Percentiles rank a stretch among this genome's conserved stretches.
phyloP scores from a whole-genome alignment of 306 rosid species.

The Hippophae gyantsensis region DNA sequence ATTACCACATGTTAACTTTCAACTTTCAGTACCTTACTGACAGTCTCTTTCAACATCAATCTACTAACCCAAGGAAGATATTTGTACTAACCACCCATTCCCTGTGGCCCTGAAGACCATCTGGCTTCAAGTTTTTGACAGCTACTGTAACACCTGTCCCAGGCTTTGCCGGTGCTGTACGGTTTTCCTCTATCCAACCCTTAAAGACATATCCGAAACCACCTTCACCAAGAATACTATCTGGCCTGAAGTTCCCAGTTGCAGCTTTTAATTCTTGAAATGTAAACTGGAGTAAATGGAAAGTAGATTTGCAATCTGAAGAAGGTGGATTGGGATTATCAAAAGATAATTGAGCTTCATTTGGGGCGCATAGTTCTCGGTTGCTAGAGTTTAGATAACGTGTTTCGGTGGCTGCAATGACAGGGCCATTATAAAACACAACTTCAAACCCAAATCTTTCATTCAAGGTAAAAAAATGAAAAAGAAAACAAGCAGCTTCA shows the following conservation, averaged over 20 bases:
- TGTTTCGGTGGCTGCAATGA: constrained; percentile 79
- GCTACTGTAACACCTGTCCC: constrained; percentile 93
- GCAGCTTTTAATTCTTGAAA: constrained; percentile 90
- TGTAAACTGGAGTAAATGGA: constrained; percentile 64
- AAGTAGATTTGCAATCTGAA: constrained; percentile 44
- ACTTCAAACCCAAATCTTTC: no score
- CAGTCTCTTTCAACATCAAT: constrained; percentile 31
- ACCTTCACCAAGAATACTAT: constrained; percentile 97
- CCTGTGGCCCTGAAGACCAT: constrained; percentile 98
- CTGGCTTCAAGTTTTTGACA: constrained; percentile 89
- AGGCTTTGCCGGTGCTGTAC: constrained; percentile 92
- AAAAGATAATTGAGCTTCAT: constrained; percentile 58
- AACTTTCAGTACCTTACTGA: constrained; percentile 18
- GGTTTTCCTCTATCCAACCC: constrained; percentile 96
- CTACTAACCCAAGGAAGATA: constrained; percentile 71
- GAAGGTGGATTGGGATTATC: constrained; percentile 54
- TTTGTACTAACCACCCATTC: constrained; percentile 98
- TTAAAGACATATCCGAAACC: constrained; percentile 93
- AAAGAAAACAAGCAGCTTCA: no score
- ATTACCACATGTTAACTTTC: constrained; percentile 20
- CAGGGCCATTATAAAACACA: constrained; percentile 13
- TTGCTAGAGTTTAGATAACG: constrained; percentile 89
- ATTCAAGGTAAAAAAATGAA: no score
- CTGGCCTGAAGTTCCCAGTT: constrained; percentile 95
- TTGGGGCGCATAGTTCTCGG: constrained; percentile 64